These are phyloP conservation scores for Gardenia jasminoides DNA, from an alignment of 257 asterid genomes.

Conservation along the genomic window DNA sequence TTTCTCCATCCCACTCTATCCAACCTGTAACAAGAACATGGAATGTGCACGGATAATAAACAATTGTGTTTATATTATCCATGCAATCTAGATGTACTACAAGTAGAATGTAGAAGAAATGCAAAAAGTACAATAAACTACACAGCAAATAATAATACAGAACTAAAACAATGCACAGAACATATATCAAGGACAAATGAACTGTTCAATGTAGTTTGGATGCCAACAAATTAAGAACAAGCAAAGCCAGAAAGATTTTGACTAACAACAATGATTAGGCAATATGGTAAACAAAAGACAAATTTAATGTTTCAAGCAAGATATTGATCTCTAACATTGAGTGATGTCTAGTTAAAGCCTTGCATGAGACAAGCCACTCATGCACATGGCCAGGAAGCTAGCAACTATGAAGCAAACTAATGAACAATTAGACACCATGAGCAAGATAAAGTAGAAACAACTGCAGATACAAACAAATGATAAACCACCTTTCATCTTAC, in stretches of 20 bases:
- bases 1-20: conserved; percentile 95
- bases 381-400: neutral
- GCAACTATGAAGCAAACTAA: neutral
- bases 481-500: too few relatives aligned
- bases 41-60: neutral
- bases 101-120: neutral
- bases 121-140: neutral
- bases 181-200: too few relatives aligned
- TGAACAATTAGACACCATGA: neutral
- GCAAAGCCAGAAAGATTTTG: too few relatives aligned
- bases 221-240: too few relatives aligned
- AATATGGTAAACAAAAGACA: neutral
- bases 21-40: conserved; percentile 60
- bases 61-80: neutral
- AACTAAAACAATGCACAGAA: too few relatives aligned
- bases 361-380: neutral
- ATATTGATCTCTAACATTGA: neutral
- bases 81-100: neutral
- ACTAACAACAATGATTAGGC: too few relatives aligned
- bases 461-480: neutral
- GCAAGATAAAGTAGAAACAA: neutral
- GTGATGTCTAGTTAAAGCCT: neutral
- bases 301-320: neutral
- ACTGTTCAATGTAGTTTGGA: too few relatives aligned
- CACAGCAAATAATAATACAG: too few relatives aligned